Base-by-base conservation (phyloP, 2,329 filamentous ascomycete genomes). In the Colletotrichum sp. region DNA sequence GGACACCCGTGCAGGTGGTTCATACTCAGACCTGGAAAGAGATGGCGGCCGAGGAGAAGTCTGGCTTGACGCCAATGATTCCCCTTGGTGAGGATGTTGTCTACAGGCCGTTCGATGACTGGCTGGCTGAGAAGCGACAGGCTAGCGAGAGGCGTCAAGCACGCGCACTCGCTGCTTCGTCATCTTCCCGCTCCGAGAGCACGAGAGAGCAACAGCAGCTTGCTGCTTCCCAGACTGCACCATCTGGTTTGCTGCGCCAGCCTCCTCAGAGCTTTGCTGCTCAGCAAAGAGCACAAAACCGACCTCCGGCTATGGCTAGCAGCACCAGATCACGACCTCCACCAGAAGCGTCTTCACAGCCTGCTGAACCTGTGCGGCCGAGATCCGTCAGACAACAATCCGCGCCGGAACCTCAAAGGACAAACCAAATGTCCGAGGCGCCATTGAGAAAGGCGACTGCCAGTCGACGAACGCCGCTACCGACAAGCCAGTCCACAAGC, bases 31-130 rank as follows among this genome's bases (percentile, higher is more conserved):
- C 91, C 2, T 93, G 92, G 89, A 90, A 91, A 79, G 92, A 94
- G 80, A 91, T 93, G 83, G 91, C 91, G 1, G 88, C 91, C n/a
- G 92, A 94, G 82, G 92, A 94, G 81, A 91, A 93, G 82, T 90
- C 90, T 55, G 91, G 92, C 2, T 84, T 93, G 70, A 93, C 92
- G 0, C 92, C 92, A 0, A 86, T 88, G 77, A 93, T 93, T 73
- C 92, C 92, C 4, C 85, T 94, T 26, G 88, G 89, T 3, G 89
- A 92, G 72, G 89, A 90, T 57, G 86, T 93, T 66, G 92, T 94
- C 15, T 94, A 94, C 80, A 86, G 91, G 26, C 92, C 92, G 1
- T 93, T 92, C 77, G 90, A 92, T 68, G 91, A 92, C 75, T 90
- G 91, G 83, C 83, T 90, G 73, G 88, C 84, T 79, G 92, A 93